A percentile compares a stretch with the other conserved stretches of the same genome.
Evolutionary conservation across 257 asterid genomes (phyloP).

Genomic region (Lycium ferocissimum): DNA sequence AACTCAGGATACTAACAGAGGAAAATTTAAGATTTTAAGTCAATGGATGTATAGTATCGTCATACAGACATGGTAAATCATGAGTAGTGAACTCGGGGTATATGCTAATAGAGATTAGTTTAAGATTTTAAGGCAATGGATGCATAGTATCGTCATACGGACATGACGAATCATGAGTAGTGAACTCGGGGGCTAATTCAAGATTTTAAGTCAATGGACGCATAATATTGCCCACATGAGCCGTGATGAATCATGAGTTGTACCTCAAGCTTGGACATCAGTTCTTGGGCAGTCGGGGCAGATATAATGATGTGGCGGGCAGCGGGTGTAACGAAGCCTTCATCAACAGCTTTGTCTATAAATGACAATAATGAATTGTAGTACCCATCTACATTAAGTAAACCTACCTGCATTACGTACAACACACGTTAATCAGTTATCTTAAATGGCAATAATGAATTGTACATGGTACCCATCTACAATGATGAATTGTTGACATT

Average conservation of each 20-base stretch:
- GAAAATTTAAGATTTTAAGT: background rate
- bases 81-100: conserved; percentile 25
- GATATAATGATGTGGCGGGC: conserved; percentile 96
- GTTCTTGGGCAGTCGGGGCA: conserved; percentile 93
- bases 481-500: background rate
- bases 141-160: too few relatives aligned
- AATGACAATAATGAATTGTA: conserved; percentile 83
- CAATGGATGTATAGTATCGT: background rate
- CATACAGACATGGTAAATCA: background rate
- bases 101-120: too few relatives aligned
- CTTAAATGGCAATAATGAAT: background rate
- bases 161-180: too few relatives aligned
- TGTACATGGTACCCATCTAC: too few relatives aligned
- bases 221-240: background rate
- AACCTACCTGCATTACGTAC: conserved; percentile 70
- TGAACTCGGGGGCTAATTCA: background rate
- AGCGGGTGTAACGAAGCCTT: conserved; percentile 81
- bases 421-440: conserved; percentile 18
- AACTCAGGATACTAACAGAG: too few relatives aligned
- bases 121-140: too few relatives aligned
- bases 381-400: conserved; percentile 92
- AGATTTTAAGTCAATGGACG: background rate
- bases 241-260: background rate
- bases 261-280: conserved; percentile 93
- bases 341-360: conserved; percentile 97